Base-by-base conservation (phyloP, 2,329 filamentous ascomycete genomes). In the Cylindrodendrum hubeiense region DNA sequence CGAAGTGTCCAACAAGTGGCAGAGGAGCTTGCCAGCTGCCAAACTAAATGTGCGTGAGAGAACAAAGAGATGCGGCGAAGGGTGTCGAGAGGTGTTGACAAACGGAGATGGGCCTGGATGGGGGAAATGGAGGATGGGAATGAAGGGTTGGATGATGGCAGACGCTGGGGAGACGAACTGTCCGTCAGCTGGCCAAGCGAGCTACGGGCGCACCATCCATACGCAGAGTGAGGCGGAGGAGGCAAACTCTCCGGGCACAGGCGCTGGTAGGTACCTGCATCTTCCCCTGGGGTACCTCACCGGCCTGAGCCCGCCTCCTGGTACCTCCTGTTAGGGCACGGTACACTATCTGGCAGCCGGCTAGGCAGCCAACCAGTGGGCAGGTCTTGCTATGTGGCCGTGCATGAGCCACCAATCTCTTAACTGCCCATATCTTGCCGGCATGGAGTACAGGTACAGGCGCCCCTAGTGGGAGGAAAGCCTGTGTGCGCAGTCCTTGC, bases 111-210 rank as follows among this genome's bases (percentile, higher is more conserved):
- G n/a, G 26, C n/a, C 17, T 47, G 52, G 52, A 52, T 21, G 52
- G 57, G 37, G 41, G 51, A 53, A 37, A 58, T 54, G 53, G 44
- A 34, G 63, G 33, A 58, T 54, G 53, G 44, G 46, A 47, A 51
- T 63, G 69, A 66, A 68, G 60, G 44, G 51, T 64, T 68, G 67
- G 58, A 67, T 63, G 68, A 60, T 66, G 63, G 63, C 50, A 60
- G 66, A 52, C 60, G 56, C 52, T 49, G 66, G 67, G 65, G 61
- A 71, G 68, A 65, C 64, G 62, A 63, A 52, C 63, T 65, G 60
- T 56, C 69, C 54, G 61, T 72, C 69, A 73, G 67, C 67, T 33
- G 47, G 47, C 47, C 47, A 50, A 73, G 63, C 67, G 65, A 60
- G 67, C 66, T 50, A 30, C 21, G 41, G 37, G 56, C 28, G 47